Conservation (phyloP, 176 grass and related monocot species). For the Olyra latifolia region DNA sequence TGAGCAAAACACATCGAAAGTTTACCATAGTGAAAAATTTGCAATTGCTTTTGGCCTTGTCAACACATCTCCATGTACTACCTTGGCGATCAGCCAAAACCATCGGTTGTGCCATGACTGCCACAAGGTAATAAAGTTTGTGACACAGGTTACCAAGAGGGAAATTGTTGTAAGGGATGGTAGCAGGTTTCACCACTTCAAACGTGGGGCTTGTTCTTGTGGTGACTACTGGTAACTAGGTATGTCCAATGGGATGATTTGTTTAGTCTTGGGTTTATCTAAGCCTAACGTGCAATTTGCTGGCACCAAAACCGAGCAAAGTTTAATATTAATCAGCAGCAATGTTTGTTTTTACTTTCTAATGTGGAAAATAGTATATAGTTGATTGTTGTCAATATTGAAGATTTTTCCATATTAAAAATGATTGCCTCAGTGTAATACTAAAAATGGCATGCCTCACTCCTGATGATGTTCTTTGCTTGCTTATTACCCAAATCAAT, state of each 20-base stretch:
- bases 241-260: constrained; percentile 34
- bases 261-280: constrained; percentile 7
- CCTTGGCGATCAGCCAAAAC: constrained; percentile 63
- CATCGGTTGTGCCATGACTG: constrained; percentile 74
- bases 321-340: neutral
- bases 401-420: constrained; percentile 4
- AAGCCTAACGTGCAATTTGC: neutral
- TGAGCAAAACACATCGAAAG: constrained; percentile 35
- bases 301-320: constrained; percentile 17
- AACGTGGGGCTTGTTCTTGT: constrained; percentile 74
- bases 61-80: constrained; percentile 47
- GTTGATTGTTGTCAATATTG: neutral
- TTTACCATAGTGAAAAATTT: constrained; percentile 73
- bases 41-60: constrained; percentile 85
- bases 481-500: constrained; percentile 9
- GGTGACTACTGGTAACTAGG: constrained; percentile 85
- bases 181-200: constrained; percentile 92
- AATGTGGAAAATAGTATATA: neutral
- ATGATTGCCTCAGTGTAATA: neutral
- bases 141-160: constrained; percentile 52
- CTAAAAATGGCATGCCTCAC: constrained; percentile 3
- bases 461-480: neutral
- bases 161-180: constrained; percentile 80
- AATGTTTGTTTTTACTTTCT: neutral
- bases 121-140: constrained; percentile 65